Evolutionary conservation across 495 filamentous ascomycete genomes (phyloP), one percentile per base, ranked within the genome.

Genomic region (Penicillium bialowiezense): DNA sequence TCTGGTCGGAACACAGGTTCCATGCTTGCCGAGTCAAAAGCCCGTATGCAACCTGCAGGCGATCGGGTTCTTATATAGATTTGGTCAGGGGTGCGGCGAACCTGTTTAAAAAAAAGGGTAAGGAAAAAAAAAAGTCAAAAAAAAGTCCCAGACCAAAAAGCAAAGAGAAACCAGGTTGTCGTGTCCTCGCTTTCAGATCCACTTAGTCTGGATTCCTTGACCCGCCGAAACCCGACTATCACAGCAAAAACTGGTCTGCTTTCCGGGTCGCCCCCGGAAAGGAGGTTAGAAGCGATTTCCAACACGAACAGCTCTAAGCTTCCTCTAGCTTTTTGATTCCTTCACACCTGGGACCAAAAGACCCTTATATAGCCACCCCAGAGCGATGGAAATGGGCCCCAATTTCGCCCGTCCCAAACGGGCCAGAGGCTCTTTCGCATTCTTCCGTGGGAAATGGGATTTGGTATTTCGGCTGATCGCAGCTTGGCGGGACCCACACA

Each of bases 401-500:
- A 49, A 23, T 34, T 38, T 31, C 5, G 7, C 13, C 33, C n/a
- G n/a, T n/a, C n/a, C 55, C 33, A 42, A 36, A 46, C 32, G 17
- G 39, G 40, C 34, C 17, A 44, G 57, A 57, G 61, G 58, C 61
- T 62, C 55, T 59, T n/a, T 51, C 44, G 32, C 42, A 46, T 48
- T 58, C 57, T 38, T 44, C n/a, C n/a, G n/a, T n/a, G 44, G 32
- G 48, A 39, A 59, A 51, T 48, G 39, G 35, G 24, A 43, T 45
- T 49, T 50, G 35, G 54, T 45, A 62, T 54, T 40, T 52, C 43
- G 61, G 52, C 50, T 56, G 56, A 49, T 59, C 59, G 50, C 57
- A 58, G 50, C 52, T 64, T 59, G 61, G 58, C 60, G 48, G 37
- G 61, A 62, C 61, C 61, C 58, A 62, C 61, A 64, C 44, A 54